Base-by-base conservation (phyloP, 2,329 filamentous ascomycete genomes). In the Calonectria pseudoturangicola region DNA sequence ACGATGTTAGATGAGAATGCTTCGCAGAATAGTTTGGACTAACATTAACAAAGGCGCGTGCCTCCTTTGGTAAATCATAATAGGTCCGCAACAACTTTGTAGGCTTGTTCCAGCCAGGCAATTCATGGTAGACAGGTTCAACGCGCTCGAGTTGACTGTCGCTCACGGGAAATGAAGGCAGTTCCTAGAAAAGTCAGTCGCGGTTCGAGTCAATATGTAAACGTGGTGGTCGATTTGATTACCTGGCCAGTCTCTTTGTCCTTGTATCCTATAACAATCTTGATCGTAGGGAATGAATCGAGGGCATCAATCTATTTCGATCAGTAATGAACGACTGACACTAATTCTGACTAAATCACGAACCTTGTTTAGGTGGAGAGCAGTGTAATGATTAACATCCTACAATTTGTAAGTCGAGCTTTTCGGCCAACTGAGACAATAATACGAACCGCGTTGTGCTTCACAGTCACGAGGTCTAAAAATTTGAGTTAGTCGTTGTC, bases 1-100 rank as follows among this genome's bases (percentile, higher is more conserved):
- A 21, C 9, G 10, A 25, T 33, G 30, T 62, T 13, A 51, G 30
- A n/a, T 13, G 13, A 2, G 13, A 1, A 3, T 28, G 8, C 12
- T 4, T 8, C 8, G 6, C 15, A 36, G 4, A 16, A 5, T 33
- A 16, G 3, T 33, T 13, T 48, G 8, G 13, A 33, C 43, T 50
- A n/a, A 70, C 68, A 4, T 62, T 33, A 15, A 71, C 7, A 28
- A 58, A 65, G 21, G 51, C 54, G 18, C 63, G 62, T 15, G 43
- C 68, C 27, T 71, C 33, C 51, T 71, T 71, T 21, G 63, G 68
- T 2, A 71, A 45, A 45, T 71, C 68, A 39, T 36, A 66, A 45
- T 43, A 71, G 16, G 62, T 66, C 16, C 54, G 43, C 12, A 43
- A 62, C 2, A 18, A 28, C 8, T 64, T 66, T 2, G 63, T 63